A percentile compares a stretch with the other conserved stretches of the same genome.
Conservation (phyloP, 2,329 filamentous ascomycete genomes). For the Grosmannia clavigera region DNA sequence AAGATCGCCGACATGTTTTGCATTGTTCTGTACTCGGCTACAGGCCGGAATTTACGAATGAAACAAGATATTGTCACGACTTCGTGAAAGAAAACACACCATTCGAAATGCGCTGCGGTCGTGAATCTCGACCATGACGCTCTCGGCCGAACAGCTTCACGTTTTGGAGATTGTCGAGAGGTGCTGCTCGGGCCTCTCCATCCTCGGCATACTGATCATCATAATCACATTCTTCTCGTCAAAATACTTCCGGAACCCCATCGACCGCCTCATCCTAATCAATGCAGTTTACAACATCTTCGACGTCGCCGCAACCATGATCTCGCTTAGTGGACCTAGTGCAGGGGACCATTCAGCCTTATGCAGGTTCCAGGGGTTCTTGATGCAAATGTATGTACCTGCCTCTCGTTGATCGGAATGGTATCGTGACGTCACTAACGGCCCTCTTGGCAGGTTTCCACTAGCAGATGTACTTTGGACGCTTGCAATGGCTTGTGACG, state of each 20-base stretch:
- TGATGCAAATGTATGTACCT: conserved; percentile 22
- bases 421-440: not conserved
- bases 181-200: conserved; percentile 19
- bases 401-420: not conserved
- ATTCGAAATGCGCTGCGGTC: not conserved
- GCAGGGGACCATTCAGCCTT: conserved; percentile 20
- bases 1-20: no score
- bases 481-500: conserved; percentile 23
- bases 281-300: conserved; percentile 24
- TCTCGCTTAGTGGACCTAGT: conserved; percentile 22
- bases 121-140: conserved; percentile 5
- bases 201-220: conserved; percentile 22
- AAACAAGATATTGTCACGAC: not conserved
- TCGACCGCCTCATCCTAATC: conserved; percentile 25
- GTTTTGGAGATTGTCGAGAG: conserved; percentile 19
- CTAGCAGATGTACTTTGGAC: conserved; percentile 25
- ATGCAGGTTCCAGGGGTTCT: conserved; percentile 25
- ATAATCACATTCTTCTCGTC: conserved; percentile 20
- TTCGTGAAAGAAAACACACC: not conserved
- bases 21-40: not conserved
- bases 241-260: conserved; percentile 23
- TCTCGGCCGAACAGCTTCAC: conserved; percentile 16
- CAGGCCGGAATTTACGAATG: not conserved
- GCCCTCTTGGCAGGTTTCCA: conserved; percentile 19
- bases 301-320: conserved; percentile 25